These are phyloP conservation scores for Guyanaporus albipodus DNA, from an alignment of 768 basidiomycete species.

Conservation along the genomic window DNA sequence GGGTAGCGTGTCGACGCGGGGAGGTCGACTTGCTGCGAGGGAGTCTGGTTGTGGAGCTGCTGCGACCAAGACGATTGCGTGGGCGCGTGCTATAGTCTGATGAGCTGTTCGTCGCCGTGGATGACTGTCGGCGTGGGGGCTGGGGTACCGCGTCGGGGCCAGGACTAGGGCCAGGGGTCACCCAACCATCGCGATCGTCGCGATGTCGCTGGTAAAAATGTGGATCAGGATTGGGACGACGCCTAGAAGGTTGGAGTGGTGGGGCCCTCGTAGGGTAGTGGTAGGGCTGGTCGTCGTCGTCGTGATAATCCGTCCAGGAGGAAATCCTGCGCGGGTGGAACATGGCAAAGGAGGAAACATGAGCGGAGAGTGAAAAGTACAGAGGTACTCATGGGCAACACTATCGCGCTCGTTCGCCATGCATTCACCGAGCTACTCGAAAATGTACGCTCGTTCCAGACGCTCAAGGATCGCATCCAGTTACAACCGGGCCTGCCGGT, in stretches of 20 bases:
- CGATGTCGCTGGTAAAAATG: constrained; percentile 21
- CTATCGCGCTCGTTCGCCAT: constrained; percentile 18
- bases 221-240: constrained; percentile 14
- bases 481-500: constrained; percentile 56
- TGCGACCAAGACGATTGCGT: constrained; percentile 19
- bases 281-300: constrained; percentile 16
- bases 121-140: constrained; percentile 17
- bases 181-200: constrained; percentile 20
- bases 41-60: constrained; percentile 14
- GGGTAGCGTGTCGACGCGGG: constrained; percentile 17
- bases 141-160: constrained; percentile 13
- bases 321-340: not conserved
- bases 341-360: too few species aligned
- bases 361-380: too few species aligned
- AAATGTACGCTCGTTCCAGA: constrained; percentile 19
- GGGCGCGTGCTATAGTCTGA: constrained; percentile 17
- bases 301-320: constrained; percentile 8
- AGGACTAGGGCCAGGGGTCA: constrained; percentile 6
- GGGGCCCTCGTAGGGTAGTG: constrained; percentile 10
- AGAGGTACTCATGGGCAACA: constrained; percentile 28
- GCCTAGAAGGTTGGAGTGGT: constrained; percentile 13
- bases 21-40: constrained; percentile 19
- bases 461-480: constrained; percentile 34
- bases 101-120: constrained; percentile 13
- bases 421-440: constrained; percentile 20